These are phyloP conservation scores for Colletotrichum liaoningense DNA, from an alignment of 2,329 filamentous ascomycete genomes.

Conservation along the genomic window DNA sequence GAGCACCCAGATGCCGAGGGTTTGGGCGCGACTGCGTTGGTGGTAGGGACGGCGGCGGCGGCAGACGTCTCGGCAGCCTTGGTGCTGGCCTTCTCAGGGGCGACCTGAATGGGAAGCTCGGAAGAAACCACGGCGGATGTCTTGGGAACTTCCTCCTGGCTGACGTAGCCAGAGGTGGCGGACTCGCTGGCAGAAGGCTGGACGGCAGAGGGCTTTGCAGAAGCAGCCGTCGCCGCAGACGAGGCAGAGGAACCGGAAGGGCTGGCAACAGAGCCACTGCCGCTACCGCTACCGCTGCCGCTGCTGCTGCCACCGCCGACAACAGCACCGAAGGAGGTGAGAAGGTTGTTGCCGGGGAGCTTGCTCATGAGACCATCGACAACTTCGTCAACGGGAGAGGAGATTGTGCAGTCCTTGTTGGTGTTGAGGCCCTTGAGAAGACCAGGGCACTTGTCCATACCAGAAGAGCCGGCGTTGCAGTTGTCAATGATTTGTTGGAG, in stretches of 20 bases:
- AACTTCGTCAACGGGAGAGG: slow-evolving; percentile 58
- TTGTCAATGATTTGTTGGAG: slow-evolving; percentile 76
- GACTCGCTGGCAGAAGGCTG: slow-evolving; percentile 10
- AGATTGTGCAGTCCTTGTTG: slow-evolving; percentile 61
- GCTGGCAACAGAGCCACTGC: slow-evolving; percentile 17
- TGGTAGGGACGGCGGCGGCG: slow-evolving; percentile 32
- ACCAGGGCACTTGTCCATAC: slow-evolving; percentile 72
- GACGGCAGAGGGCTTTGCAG: slow-evolving; percentile 1
- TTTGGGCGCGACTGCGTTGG: slow-evolving; percentile 24
- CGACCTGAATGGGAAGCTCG: slow-evolving; percentile 26
- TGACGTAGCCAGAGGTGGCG: background rate
- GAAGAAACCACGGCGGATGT: slow-evolving; percentile 8
- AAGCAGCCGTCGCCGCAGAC: background rate
- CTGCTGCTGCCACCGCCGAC: slow-evolving; percentile 5
- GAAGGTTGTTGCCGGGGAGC: slow-evolving; percentile 67
- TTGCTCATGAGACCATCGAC: slow-evolving; percentile 55
- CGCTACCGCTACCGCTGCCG: slow-evolving; percentile 9
- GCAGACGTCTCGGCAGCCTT: slow-evolving; percentile 3
- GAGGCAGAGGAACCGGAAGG: slow-evolving; percentile 7
- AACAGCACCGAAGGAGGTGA: slow-evolving; percentile 52
- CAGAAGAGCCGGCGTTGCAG: slow-evolving; percentile 69
- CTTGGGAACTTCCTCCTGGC: background rate
- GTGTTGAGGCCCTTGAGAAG: slow-evolving; percentile 65
- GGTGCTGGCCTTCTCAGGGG: slow-evolving; percentile 6
- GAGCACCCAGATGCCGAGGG: slow-evolving; percentile 39